Percentiles rank a stretch among this genome's conserved stretches.
Evolutionary conservation across 164 flowering plant genomes (phyloP).

Genomic region (Kalanchoe fedtschenkoi): DNA sequence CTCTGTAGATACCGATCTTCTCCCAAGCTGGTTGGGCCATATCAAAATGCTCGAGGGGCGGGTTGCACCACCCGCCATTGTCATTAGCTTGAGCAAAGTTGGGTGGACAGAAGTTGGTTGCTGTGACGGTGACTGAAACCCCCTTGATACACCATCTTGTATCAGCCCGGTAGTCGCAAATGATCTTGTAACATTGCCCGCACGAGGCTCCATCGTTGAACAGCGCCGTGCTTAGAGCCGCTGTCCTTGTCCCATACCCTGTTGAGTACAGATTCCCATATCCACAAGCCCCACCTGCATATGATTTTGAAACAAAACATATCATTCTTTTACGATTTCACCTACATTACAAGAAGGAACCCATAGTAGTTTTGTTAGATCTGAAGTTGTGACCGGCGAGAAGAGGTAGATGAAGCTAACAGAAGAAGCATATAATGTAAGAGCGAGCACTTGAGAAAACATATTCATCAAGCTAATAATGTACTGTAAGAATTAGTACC

Average conservation of each 20-base stretch:
- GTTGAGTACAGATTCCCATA: conserved; percentile 58
- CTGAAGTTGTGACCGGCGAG: too few species aligned
- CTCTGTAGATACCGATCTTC: conserved; percentile 66
- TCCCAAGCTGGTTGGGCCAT: conserved; percentile 98
- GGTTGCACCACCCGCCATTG: conserved; percentile 96
- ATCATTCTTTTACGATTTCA: conserved; percentile 9
- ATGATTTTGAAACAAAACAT: not conserved
- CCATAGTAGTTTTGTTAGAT: too few species aligned
- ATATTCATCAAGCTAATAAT: not conserved
- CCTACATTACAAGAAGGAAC: too few species aligned
- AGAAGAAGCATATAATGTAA: not conserved
- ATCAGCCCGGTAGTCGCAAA: conserved; percentile 46
- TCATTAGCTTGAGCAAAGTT: conserved; percentile 61
- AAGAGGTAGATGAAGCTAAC: too few species aligned
- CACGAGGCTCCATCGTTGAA: conserved; percentile 78
- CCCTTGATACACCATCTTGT: conserved; percentile 64
- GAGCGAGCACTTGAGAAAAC: too few species aligned
- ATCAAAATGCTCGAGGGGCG: conserved; percentile 80
- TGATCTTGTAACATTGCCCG: conserved; percentile 67
- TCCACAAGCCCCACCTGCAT: conserved; percentile 68
- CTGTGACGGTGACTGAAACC: conserved; percentile 59
- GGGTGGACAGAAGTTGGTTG: conserved; percentile 92
- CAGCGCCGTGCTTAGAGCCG: conserved; percentile 74
- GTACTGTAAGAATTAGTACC: conserved; percentile 4
- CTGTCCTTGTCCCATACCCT: conserved; percentile 60